These are phyloP conservation scores for Aspergillus latus DNA, from an alignment of 2,329 filamentous ascomycete genomes.

Conservation along the genomic window DNA sequence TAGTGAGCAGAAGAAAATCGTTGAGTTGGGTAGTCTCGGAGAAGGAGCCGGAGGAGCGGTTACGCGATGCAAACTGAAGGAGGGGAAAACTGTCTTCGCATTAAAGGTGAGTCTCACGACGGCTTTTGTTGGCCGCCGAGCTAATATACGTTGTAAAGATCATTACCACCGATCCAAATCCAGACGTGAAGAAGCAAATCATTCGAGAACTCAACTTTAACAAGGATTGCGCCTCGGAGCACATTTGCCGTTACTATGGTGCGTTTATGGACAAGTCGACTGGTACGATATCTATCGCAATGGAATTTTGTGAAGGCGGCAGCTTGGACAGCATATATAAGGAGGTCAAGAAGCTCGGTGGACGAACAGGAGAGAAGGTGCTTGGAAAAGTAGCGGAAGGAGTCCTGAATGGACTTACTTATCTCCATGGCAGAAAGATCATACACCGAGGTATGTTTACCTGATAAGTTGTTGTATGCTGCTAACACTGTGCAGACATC, in stretches of 20 bases:
- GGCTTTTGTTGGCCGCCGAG: neutral
- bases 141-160: slow-evolving; percentile 58
- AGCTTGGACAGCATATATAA: slow-evolving; percentile 96
- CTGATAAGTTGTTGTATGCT: neutral
- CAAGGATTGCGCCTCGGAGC: slow-evolving; percentile 91
- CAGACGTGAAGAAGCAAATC: slow-evolving; percentile 98
- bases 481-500: slow-evolving; percentile 62
- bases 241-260: slow-evolving; percentile 97
- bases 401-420: slow-evolving; percentile 88
- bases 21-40: slow-evolving; percentile 83
- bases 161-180: slow-evolving; percentile 96
- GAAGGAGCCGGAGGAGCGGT: slow-evolving; percentile 96
- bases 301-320: slow-evolving; percentile 98
- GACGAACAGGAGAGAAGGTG: slow-evolving; percentile 94
- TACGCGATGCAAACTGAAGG: slow-evolving; percentile 83
- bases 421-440: slow-evolving; percentile 92
- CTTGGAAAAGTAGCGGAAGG: slow-evolving; percentile 95
- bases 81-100: slow-evolving; percentile 91
- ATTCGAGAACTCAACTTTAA: slow-evolving; percentile 96
- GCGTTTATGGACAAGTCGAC: slow-evolving; percentile 96
- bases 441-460: slow-evolving; percentile 70
- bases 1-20: slow-evolving; percentile 81
- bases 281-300: slow-evolving; percentile 94
- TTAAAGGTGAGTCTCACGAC: slow-evolving; percentile 68
- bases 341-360: slow-evolving; percentile 92